These are phyloP conservation scores for Hippophae rhamnoides DNA, from an alignment of 306 rosid species.

Conservation along the genomic window DNA sequence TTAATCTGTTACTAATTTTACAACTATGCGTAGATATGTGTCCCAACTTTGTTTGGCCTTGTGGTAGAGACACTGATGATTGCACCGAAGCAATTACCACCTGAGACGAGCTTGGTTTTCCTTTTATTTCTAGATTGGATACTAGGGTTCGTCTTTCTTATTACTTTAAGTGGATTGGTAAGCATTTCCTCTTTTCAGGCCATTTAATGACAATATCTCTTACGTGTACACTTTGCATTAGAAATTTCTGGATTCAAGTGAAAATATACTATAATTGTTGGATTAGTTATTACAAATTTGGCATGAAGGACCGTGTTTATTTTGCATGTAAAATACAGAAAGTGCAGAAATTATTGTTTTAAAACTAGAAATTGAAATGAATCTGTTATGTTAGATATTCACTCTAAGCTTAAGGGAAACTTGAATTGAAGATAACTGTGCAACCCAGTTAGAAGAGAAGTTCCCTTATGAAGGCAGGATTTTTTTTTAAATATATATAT, in stretches of 20 bases:
- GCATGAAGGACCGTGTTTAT: too few relatives aligned
- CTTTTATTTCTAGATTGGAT: slow-evolving; percentile 7
- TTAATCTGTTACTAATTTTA: neutral
- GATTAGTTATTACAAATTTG: too few relatives aligned
- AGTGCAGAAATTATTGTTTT: too few relatives aligned
- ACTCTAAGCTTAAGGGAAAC: neutral
- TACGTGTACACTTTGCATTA: too few relatives aligned
- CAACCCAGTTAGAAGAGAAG: neutral
- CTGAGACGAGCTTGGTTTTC: slow-evolving; percentile 1
- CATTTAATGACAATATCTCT: too few relatives aligned
- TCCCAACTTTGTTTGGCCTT: slow-evolving; percentile 10
- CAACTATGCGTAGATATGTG: neutral
- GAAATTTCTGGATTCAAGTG: too few relatives aligned
- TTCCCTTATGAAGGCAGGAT: neutral
- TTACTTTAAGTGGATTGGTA: slow-evolving; percentile 14
- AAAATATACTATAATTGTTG: too few relatives aligned
- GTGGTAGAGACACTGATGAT: slow-evolving; percentile 1
- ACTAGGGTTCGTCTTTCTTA: slow-evolving; percentile 2
- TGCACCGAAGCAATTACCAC: slow-evolving; percentile 2
- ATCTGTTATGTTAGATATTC: neutral
- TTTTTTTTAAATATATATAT: too few relatives aligned
- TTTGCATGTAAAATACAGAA: too few relatives aligned
- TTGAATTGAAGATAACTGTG: neutral
- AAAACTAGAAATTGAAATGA: too few relatives aligned
- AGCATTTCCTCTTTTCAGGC: neutral